These are phyloP conservation scores for Aschersonia sp. DNA, from an alignment of 2,329 filamentous ascomycete species.

Conservation along the genomic window DNA sequence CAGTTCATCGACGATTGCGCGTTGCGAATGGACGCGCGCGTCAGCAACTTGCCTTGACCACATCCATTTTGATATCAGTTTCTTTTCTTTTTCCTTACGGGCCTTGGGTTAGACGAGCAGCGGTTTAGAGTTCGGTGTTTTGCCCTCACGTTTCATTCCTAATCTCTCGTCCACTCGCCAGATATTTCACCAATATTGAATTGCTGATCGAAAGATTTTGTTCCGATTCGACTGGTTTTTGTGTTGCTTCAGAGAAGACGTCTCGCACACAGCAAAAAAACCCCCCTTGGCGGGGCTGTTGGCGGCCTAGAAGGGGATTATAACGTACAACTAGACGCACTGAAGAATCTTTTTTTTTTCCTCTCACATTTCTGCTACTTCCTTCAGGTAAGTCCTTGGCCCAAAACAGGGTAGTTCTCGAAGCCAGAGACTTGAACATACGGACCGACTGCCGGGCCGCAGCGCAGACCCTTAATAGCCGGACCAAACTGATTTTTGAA, in stretches of 20 bases:
- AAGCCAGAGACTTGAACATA: no score
- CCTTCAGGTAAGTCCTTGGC: no score
- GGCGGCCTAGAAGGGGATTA: no score
- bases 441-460: no score
- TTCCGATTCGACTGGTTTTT: background rate
- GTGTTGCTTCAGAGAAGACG: background rate
- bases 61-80: slow-evolving; percentile 2
- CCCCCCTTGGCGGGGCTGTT: no score
- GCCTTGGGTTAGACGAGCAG: background rate
- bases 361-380: no score
- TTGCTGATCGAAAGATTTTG: background rate
- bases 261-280: background rate
- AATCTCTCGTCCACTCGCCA: background rate
- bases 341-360: no score
- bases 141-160: background rate
- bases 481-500: no score
- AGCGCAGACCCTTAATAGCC: no score
- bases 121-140: background rate
- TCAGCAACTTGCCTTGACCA: background rate
- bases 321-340: no score
- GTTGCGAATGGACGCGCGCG: slow-evolving; percentile 12
- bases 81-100: slow-evolving; percentile 10
- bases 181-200: background rate
- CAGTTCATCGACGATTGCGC: slow-evolving; percentile 3
- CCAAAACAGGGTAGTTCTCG: no score